phyloP scores from a whole-genome alignment of 805 yeast genomes.

The Candida germanica region DNA sequence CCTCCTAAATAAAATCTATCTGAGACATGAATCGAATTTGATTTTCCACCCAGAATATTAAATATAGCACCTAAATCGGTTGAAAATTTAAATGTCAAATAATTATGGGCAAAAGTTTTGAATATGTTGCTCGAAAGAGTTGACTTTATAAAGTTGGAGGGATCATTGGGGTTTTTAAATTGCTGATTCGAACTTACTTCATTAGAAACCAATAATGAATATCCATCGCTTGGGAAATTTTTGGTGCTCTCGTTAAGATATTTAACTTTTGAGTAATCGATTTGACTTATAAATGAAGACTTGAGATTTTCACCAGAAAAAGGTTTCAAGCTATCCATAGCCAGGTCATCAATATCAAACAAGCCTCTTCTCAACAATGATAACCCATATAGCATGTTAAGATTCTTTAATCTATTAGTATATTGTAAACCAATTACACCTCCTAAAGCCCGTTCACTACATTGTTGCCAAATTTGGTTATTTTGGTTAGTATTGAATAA shows the following conservation, averaged over 20 bases:
- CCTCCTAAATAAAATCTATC: constrained; percentile 89
- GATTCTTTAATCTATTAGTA: constrained; percentile 16
- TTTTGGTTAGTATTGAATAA: constrained; percentile 15
- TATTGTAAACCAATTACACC: constrained; percentile 51
- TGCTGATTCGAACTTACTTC: constrained; percentile 44
- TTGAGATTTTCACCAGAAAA: constrained; percentile 34
- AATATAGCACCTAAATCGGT: constrained; percentile 56
- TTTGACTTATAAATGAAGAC: constrained; percentile 28
- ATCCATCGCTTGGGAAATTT: constrained; percentile 46
- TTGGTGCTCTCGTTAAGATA: constrained; percentile 22
- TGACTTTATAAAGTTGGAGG: constrained; percentile 32
- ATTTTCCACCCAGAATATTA: constrained; percentile 19
- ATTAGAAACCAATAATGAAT: constrained; percentile 57
- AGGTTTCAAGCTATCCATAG: constrained; percentile 42
- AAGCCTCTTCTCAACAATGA: constrained; percentile 57
- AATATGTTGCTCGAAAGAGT: constrained; percentile 26
- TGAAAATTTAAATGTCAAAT: constrained; percentile 48
- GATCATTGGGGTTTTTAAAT: constrained; percentile 19
- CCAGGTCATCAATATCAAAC: constrained; percentile 47
- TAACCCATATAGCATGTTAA: constrained; percentile 46
- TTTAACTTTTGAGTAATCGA: constrained; percentile 20
- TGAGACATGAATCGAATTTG: constrained; percentile 50
- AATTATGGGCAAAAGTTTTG: constrained; percentile 43
- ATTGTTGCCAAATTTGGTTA: constrained; percentile 48
- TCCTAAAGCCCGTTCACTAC: constrained; percentile 53